Base-by-base conservation (phyloP, 768 basidiomycete species). In the Auricularia sp. region DNA sequence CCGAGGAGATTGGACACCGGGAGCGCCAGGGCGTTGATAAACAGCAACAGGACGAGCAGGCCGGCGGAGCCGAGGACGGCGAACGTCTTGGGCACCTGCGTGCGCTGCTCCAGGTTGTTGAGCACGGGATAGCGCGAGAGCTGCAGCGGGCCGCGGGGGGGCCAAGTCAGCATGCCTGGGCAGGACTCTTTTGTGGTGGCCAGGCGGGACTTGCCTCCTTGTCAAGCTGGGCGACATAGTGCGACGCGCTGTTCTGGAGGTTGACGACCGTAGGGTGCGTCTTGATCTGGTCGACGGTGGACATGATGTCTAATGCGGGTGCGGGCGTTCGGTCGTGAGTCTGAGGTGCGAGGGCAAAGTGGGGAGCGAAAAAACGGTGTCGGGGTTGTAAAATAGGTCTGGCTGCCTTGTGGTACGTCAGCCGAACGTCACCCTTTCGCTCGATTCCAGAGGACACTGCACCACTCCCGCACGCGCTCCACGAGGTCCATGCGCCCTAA, bases 1-100 rank as follows among this genome's bases (percentile, higher is more conserved):
- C 95, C 97, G 71, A 99, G 85, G 71, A 97, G 81, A 78, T 97
- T 96, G 66, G 96, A 96, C 68, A 96, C 83, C 70, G 94, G 91
- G 3, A 87, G 83, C 61, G 97, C 97, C 71, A 95, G 87, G 62
- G 93, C 83, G 80, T 95, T 96, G 84, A 95, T 78, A 72, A 87
- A 82, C 80, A 93, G 88, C 71, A 92, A 83, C 72, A 88, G 72
- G 61, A 84, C 78, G 74, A 90, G 80, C 70, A 95, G 76, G 64
- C 81, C 66, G 64, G 87, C 77, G 67, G 82, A 81, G 64, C 90
- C 91, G 69, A 98, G 76, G 68, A 91, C 91, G 67, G 87, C 82
- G 75, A 93, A 94, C 10, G 91, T 83, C 82, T 98, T 99, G 69
- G 96, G 96, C 51, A 98, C 79, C 72, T 91, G 89, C 3, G 93